Evolutionary conservation across 129 eudicot genomes (phyloP).

Genomic region (carrot (Daucus carota)): DNA sequence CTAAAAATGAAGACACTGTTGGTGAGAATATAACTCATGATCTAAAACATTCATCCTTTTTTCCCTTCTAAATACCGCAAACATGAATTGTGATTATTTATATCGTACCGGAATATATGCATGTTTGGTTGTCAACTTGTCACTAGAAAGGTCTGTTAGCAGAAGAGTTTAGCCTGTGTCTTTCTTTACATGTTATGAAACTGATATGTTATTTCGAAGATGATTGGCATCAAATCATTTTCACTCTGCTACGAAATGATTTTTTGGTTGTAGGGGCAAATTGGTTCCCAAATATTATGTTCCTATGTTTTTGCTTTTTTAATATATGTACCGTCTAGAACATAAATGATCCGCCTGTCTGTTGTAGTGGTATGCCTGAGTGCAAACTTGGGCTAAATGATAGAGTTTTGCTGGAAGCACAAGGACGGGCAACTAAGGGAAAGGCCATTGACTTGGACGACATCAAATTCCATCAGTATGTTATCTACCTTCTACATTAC

Average conservation of each 20-base stretch:
- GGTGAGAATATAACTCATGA: background rate
- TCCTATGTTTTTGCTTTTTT: background rate
- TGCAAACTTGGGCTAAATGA: conserved; percentile 97
- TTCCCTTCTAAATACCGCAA: background rate
- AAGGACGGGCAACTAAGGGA: conserved; percentile 87
- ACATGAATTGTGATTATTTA: background rate
- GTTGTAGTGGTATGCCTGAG: conserved; percentile 98
- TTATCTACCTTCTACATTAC: background rate
- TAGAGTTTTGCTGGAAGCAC: conserved; percentile 90
- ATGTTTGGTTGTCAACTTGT: conserved; percentile 2
- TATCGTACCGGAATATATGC: conserved; percentile 1
- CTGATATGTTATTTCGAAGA: background rate
- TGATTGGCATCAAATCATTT: background rate
- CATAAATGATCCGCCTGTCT: background rate
- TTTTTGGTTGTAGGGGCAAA: background rate
- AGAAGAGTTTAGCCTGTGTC: conserved; percentile 14
- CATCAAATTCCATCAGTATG: conserved; percentile 97
- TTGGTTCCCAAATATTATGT: background rate
- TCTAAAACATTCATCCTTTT: background rate
- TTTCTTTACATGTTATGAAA: background rate
- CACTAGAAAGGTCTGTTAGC: conserved; percentile 26
- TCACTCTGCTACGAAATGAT: background rate
- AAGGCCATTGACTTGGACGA: conserved; percentile 97
- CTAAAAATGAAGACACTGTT: background rate
- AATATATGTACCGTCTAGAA: background rate